Evolutionary conservation across 805 yeast species (phyloP), one percentile per base, ranked within the genome.

Genomic region (Torulaspora microellipsoides): DNA sequence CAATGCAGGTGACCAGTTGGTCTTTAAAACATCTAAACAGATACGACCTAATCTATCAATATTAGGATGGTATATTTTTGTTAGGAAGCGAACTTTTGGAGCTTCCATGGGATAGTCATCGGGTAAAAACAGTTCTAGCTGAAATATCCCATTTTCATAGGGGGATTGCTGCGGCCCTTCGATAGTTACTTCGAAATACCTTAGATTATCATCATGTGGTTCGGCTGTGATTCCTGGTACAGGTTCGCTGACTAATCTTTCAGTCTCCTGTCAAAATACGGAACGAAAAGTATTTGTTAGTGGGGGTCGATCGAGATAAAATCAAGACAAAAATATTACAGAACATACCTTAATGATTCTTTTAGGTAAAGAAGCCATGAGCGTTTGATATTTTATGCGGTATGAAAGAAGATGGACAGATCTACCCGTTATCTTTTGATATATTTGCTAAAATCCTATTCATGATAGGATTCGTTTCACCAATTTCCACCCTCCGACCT

Each of bases 71-170:
- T 93, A 93, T 23, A 93, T 90, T 65, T 83, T 87, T 27, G 99
- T 93, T 50, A 93, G 69, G 57, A 93, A 93, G 46, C 99, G 76
- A 42, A 93, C 95, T 62, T 89, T 90, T 40, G 99, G 99, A 0
- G 99, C 95, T 58, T 87, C 88, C 97, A 91, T 85, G 10, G 99
- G 99, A 65, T 93, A 93, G 60, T 93, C 99, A 60, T 93, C 97
- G 1, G 99, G 98, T 51, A 93, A 67, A 60, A 76, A 93, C 50
- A 93, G 71, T 65, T 93, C 99, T 46, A 93, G 70, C 53, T 83
- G 74, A 70, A 93, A 93, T 3, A 69, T 58, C 25, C 86, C 86
- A 31, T 89, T 88, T 60, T 91, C 96, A 60, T 91, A 93, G 1
- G 99, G 98, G 1, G 95, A 85, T 41, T 84, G 83, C 27, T 76